Base-by-base conservation (phyloP, 768 basidiomycete species). In the Mycena kentingensis region DNA sequence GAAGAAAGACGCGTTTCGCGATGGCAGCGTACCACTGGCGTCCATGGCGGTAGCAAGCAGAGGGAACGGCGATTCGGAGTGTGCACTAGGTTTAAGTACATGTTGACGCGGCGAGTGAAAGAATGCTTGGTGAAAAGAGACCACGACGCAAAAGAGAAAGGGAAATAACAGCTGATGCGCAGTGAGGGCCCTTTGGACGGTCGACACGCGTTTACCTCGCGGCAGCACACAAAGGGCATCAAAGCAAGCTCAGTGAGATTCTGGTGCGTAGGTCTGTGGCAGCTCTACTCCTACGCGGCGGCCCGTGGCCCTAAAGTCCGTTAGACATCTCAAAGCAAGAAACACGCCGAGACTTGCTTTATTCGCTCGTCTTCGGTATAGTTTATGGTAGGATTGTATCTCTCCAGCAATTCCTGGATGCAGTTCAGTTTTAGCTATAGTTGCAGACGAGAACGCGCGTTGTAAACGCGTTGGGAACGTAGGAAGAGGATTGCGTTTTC, bases 351-450 rank as follows among this genome's bases (percentile, higher is more conserved):
- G 22, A 19, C 8, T 22, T 41, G 49, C 57, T 85, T 77, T 54
- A 96, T 79, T 59, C 88, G 75, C 65, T 96, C 92, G 59, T 92
- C 84, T 5, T 78, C 72, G 1, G 91, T 87, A 57, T 95, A 76
- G 63, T 93, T 89, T 35, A 85, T 69, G 16, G 88, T 72, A 0
- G 94, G 93, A 67, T 94, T 96, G 73, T 98, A 98, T 47, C 91
- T 77, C 48, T 91, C 88, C 55, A 97, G 69, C 42, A 97, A 73
- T 19, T 73, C 74, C 94, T 97, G 63, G 39, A 22, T 39, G 35
- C 35, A 7, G 32, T 38, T n/a, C n/a, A n/a, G n/a, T n/a, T n/a
- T n/a, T n/a, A n/a, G n/a, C n/a, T n/a, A n/a, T n/a, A n/a, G n/a
- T n/a, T n/a, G n/a, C n/a, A n/a, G n/a, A n/a, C 11, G 31, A 28